Base-by-base conservation (phyloP, 495 filamentous ascomycete species). In the Hypoxylon rickii region DNA sequence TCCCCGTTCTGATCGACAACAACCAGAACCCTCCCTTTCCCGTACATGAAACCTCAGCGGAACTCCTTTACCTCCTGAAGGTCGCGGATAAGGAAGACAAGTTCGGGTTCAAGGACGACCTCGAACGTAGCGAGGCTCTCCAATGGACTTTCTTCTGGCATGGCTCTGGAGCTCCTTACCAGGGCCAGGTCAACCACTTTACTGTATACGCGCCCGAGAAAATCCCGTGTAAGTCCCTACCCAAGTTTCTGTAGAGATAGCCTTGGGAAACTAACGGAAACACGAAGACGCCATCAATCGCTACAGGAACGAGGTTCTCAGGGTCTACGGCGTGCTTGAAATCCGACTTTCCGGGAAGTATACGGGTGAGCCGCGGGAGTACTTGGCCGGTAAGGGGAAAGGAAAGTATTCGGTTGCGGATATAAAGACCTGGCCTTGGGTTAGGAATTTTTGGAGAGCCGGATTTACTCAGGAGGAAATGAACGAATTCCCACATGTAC, bases 381-480 rank as follows among this genome's bases (percentile, higher is more conserved):
- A 77, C 42, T 66, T 83, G 11, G 80, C 77, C 2, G 80, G 80
- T 3, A 78, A 75, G 8, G 80, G 80, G 15, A 78, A 76, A 46
- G 80, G 80, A 5, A 81, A 79, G 58, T 83, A 81, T 59, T 72
- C 69, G 13, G 65, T 82, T 2, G 79, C 80, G 31, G 80, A 83
- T 50, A 83, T 83, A 17, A 76, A 76, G 34, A 76, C 80, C 0
- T 83, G 79, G 79, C 68, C 79, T n/a, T 81, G 77, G 79, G 69
- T 83, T 7, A 81, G 77, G 46, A 67, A 61, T 3, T 82, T 71
- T 69, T 55, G 68, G 41, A 50, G 62, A 19, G 65, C 49, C 18
- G 75, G 77, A 0, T 75, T 79, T 44, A 76, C 70, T 2, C 46
- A 74, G 39, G 66, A 82, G 53, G 76, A 82, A 19, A 73, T 82